Base-by-base conservation (phyloP, 2,329 filamentous ascomycete genomes). In the Penicillium sp. region DNA sequence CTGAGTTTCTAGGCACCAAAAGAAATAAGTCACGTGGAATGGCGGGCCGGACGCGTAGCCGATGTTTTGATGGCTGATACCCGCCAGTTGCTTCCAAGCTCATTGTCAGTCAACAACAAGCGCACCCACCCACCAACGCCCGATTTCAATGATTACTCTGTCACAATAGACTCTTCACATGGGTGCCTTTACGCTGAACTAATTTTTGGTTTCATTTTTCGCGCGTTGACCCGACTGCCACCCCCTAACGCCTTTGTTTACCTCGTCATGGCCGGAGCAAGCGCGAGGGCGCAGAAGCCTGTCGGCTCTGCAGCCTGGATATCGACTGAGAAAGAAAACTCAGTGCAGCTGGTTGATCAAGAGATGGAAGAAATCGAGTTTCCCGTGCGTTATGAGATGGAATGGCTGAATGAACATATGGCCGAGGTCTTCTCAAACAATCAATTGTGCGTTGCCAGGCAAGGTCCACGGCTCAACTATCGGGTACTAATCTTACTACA, bases 361-460 rank as follows among this genome's bases (percentile, higher is more conserved):
- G 95, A 98, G 77, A 86, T 91, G 58, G 94, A 98, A 69, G 96
- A 99, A 79, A 96, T 98, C 73, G 88, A 91, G 48, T 98, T 91
- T 79, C 92, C 93, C 31, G 93, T 92, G 65, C 88, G 91, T 62
- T 96, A 98, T 79, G 95, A 99, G 77, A 83, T 98, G 73, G 93
- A 98, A 75, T 99, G 95, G 95, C 83, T 99, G 70, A 98, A 99
- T 73, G 95, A 98, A 80, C 95, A 99, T 77, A 97, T 99, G 94
- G 88, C 88, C 54, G 92, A 96, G 66, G 92, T 99, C 72, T 96
- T 98, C 76, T 90, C 89, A 71, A 88, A 90, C 70, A 91, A 93
- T 73, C 88, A 93, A 79, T 87, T 93, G 95, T 97, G 86, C 72
- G 90, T 85, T 60, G 62, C 64, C 65, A 60, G 47, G 26, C 46